Percentiles rank a stretch among this genome's conserved stretches.
Conservation (phyloP, 306 rosid genomes). For the Gastrolobium villosum region DNA sequence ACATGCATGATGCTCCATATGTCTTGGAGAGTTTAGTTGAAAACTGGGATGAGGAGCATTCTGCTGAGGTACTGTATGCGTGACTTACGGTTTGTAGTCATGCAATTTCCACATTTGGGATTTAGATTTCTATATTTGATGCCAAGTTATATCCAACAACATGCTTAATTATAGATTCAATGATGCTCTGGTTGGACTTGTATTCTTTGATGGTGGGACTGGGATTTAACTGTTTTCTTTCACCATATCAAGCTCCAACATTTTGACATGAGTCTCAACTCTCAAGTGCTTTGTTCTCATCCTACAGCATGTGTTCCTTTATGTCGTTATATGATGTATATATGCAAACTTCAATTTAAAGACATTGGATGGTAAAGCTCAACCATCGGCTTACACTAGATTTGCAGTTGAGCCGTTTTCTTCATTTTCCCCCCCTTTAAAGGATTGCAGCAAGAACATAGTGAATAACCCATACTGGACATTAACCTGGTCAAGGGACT, state of each 20-base stretch:
- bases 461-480: too few species aligned
- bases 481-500: too few species aligned
- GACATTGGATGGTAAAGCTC: neutral
- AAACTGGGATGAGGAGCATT: constrained; percentile 97
- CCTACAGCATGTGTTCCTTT: neutral
- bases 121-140: constrained; percentile 5
- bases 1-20: constrained; percentile 97
- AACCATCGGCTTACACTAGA: neutral
- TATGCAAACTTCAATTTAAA: neutral
- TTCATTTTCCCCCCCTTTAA: too few species aligned
- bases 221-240: constrained; percentile 4
- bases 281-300: constrained; percentile 33
- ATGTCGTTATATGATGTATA: neutral
- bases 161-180: constrained; percentile 15
- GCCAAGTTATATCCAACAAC: neutral
- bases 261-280: constrained; percentile 21
- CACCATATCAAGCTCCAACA: neutral
- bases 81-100: constrained; percentile 27
- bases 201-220: constrained; percentile 11
- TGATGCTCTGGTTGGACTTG: constrained; percentile 10
- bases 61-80: constrained; percentile 75
- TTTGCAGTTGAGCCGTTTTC: too few species aligned
- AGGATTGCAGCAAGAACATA: too few species aligned
- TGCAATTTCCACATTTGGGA: constrained; percentile 28
- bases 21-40: constrained; percentile 86